Evolutionary conservation across 2,329 filamentous ascomycete species (phyloP), one percentile per base, ranked within the genome.

Genomic region (Trichoderma sp.): DNA sequence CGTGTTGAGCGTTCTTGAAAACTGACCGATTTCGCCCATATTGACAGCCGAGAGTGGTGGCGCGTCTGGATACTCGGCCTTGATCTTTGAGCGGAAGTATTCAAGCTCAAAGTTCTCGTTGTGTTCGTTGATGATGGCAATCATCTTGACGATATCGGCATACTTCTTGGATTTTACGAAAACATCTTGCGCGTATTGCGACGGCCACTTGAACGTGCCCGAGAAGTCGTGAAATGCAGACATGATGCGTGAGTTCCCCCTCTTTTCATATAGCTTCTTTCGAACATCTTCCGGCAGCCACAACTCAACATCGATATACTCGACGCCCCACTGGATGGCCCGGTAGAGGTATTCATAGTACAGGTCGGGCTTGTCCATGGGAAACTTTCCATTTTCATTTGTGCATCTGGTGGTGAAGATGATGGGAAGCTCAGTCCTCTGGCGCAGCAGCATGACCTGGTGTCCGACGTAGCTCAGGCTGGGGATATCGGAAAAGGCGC

Each of bases 151-250:
- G 69, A 96, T 92, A 77, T 96, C 92, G 58, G 91, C 91, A 73
- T 94, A 93, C 70, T 88, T 87, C 58, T 87, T 87, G 10, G 91
- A 92, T 73, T 90, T 86, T 70, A 88, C 83, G 74, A 94, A 96
- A 4, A 95, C 85, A 13, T 86, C 83, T 75, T 92, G 88, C 1
- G 92, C 92, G 73, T 91, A 86, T 7, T 86, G 81, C 0, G 92
- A 92, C 0, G 91, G 91, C 93, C 93, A 96, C 75, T 90, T 92
- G 84, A 95, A 95, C 0, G 84, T 90, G 1, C 92, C 92, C 0
- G 92, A 94, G 76, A 95, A 95, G 81, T 96, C 93, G 78, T 96
- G 93, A 75, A 95, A 96, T 14, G 93, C 93, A n/a, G 92, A 95
- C 83, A 96, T 94, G 79, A 97, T 93, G 72, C 90, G 91, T 75